Evolutionary conservation across 305 asterid genomes (phyloP).

Genomic region (Fraxinus nigra): DNA sequence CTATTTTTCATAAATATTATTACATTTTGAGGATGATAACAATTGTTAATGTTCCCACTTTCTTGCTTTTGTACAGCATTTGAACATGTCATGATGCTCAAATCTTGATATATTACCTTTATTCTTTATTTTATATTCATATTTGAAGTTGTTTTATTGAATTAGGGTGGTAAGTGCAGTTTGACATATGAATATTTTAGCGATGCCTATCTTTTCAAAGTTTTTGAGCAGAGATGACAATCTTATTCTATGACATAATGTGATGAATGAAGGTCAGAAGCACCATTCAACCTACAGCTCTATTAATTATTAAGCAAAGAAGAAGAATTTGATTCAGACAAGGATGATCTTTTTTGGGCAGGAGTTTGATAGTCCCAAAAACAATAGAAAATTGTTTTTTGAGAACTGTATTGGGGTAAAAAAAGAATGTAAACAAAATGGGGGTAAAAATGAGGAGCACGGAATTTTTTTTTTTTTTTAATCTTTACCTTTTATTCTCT

Average conservation of each 20-base stretch:
- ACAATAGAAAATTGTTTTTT: too few species aligned
- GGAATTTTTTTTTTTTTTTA: too few species aligned
- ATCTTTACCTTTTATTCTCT: too few species aligned
- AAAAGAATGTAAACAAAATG: too few species aligned
- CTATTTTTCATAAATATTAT: background rate
- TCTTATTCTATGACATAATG: background rate
- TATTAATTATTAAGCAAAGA: background rate
- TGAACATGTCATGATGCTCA: constrained; percentile 16
- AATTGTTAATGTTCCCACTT: background rate
- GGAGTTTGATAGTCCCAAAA: background rate
- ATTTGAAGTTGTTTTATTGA: constrained; percentile 21
- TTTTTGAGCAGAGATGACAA: constrained; percentile 2
- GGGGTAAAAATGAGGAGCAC: too few species aligned
- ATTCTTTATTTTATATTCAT: constrained; percentile 11
- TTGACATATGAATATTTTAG: constrained; percentile 3
- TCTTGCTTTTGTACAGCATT: constrained; percentile 1
- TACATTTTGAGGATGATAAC: background rate
- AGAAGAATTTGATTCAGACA: constrained; percentile 7
- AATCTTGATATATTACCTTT: background rate
- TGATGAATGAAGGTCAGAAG: constrained; percentile 12
- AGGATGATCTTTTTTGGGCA: constrained; percentile 2
- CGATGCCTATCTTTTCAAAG: constrained; percentile 9
- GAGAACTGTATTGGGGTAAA: too few species aligned
- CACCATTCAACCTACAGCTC: constrained; percentile 8
- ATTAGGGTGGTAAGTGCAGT: constrained; percentile 30